Percentiles rank a stretch among this genome's conserved stretches.
phyloP scores from a whole-genome alignment of 352 stramenopile genomes.

The Phytophthora megakarya region DNA sequence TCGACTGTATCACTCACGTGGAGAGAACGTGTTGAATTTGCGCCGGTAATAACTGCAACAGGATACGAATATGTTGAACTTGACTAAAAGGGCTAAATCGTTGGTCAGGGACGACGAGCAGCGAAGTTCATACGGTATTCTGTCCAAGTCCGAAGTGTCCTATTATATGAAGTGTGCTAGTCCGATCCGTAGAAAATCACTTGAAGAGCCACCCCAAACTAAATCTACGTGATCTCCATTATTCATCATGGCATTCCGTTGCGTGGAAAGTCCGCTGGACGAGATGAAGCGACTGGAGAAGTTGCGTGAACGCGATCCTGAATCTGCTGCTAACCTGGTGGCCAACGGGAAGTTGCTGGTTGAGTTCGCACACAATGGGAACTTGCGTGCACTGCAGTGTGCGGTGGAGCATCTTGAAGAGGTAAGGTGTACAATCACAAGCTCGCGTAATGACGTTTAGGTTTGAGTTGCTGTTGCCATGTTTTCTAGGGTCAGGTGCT shows the following conservation, averaged over 20 bases:
- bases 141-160: too few relatives aligned
- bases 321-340: conserved; percentile 61
- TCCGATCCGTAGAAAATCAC: neutral
- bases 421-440: conserved; percentile 19
- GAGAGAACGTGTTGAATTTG: too few relatives aligned
- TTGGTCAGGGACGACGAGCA: too few relatives aligned
- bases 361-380: conserved; percentile 47
- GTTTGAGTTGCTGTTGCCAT: too few relatives aligned
- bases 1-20: too few relatives aligned
- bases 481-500: conserved; percentile 48
- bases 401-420: conserved; percentile 53
- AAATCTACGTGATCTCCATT: neutral
- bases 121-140: too few relatives aligned
- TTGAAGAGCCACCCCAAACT: conserved; percentile 25
- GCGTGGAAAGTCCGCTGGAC: conserved; percentile 42
- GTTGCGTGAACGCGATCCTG: conserved; percentile 46
- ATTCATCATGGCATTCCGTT: conserved; percentile 50
- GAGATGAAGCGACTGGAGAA: conserved; percentile 65
- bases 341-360: conserved; percentile 72
- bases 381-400: conserved; percentile 55
- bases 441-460: neutral
- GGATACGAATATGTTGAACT: too few relatives aligned
- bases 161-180: neutral
- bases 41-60: too few relatives aligned
- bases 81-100: too few relatives aligned